Percentiles rank a stretch among this genome's conserved stretches.
phyloP scores from a whole-genome alignment of 805 yeast genomes.

The Kluyveromyces wickerhamii region DNA sequence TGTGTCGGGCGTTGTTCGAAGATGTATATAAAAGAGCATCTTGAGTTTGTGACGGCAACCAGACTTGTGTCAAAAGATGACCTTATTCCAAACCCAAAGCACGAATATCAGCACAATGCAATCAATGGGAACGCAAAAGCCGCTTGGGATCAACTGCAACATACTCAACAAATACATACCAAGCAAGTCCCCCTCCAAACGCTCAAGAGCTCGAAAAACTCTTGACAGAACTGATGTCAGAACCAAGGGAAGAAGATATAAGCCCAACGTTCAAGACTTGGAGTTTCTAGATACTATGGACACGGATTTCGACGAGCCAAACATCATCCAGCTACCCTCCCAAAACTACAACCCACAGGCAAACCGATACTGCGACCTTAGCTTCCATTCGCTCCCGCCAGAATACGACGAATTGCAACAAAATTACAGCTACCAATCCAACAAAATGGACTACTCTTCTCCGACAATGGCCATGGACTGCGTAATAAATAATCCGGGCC shows the following conservation, averaged over 20 bases:
- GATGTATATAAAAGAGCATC: too few relatives aligned
- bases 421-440: background rate
- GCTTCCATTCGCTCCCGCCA: conserved; percentile 1
- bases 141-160: conserved; percentile 1
- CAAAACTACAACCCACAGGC: background rate
- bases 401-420: conserved; percentile 1
- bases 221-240: background rate
- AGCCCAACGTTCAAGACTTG: conserved; percentile 1
- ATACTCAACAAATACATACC: conserved; percentile 1
- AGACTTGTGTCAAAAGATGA: too few relatives aligned
- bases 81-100: too few relatives aligned
- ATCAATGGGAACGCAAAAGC: conserved; percentile 5
- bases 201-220: conserved; percentile 2
- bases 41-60: too few relatives aligned
- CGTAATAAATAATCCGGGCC: conserved; percentile 12
- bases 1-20: too few relatives aligned
- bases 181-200: conserved; percentile 2
- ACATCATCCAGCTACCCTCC: background rate
- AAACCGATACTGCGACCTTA: background rate
- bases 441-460: conserved; percentile 4
- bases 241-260: conserved; percentile 1
- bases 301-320: background rate
- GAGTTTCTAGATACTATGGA: conserved; percentile 3
- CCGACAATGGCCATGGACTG: too few relatives aligned
- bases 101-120: too few relatives aligned